phyloP scores from a whole-genome alignment of 176 grass and related monocot species.

The Musa acuminata region DNA sequence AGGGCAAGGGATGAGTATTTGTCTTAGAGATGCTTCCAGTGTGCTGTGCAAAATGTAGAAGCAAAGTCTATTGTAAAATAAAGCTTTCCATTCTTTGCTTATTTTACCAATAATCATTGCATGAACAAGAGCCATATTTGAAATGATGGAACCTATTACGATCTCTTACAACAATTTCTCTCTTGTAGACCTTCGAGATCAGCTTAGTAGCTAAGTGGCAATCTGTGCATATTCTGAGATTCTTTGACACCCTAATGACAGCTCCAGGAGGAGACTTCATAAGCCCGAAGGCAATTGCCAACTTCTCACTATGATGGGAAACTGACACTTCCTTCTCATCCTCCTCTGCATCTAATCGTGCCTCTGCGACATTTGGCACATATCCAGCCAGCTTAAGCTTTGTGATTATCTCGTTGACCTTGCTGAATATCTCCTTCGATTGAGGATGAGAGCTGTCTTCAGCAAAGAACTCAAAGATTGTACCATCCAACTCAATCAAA shows the following conservation, averaged over 20 bases:
- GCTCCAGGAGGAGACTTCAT: slow-evolving; percentile 45
- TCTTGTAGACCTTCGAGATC: slow-evolving; percentile 54
- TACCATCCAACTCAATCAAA: slow-evolving; percentile 27
- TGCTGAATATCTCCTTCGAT: slow-evolving; percentile 22
- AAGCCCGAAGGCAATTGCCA: slow-evolving; percentile 69
- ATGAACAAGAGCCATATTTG: slow-evolving; percentile 61
- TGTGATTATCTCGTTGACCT: slow-evolving; percentile 20
- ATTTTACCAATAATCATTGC: slow-evolving; percentile 75
- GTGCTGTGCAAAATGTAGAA: too few relatives aligned
- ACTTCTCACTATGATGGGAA: slow-evolving; percentile 75
- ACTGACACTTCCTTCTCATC: slow-evolving; percentile 48
- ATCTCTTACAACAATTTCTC: slow-evolving; percentile 72
- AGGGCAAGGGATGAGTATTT: too few relatives aligned
- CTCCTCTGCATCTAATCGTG: slow-evolving; percentile 56
- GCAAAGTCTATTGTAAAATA: too few relatives aligned
- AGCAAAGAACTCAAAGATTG: slow-evolving; percentile 21
- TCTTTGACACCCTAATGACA: slow-evolving; percentile 51
- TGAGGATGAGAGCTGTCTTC: slow-evolving; percentile 21
- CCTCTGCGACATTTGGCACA: slow-evolving; percentile 47
- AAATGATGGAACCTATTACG: slow-evolving; percentile 75
- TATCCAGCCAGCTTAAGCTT: slow-evolving; percentile 45
- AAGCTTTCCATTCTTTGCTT: too few relatives aligned
- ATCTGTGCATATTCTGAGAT: slow-evolving; percentile 51
- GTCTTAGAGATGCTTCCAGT: too few relatives aligned
- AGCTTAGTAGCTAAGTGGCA: slow-evolving; percentile 61